Conservation (phyloP, 768 basidiomycete genomes). For the Naganishia onofrii region DNA sequence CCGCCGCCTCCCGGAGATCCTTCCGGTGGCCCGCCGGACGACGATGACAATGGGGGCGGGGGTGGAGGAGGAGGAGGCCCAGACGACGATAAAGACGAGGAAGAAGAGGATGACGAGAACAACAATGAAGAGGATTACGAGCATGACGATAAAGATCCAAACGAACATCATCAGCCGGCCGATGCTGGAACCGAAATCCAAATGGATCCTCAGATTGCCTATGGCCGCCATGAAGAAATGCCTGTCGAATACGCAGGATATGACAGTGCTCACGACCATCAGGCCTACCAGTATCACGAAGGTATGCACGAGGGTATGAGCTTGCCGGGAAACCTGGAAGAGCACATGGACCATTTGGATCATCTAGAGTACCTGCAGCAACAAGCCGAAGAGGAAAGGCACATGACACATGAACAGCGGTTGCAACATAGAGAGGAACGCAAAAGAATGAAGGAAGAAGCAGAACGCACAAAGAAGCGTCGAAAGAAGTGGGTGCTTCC, state of each 20-base stretch:
- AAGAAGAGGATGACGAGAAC: constrained; percentile 23
- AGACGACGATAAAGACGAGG: constrained; percentile 24
- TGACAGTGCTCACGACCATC: background rate
- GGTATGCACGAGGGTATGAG: constrained; percentile 9
- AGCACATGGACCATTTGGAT: constrained; percentile 17
- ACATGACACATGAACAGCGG: constrained; percentile 8
- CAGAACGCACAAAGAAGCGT: constrained; percentile 21
- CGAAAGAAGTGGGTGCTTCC: constrained; percentile 30
- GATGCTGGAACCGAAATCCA: background rate
- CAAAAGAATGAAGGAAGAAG: constrained; percentile 12
- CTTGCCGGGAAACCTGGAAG: constrained; percentile 1
- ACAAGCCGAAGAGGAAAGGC: constrained; percentile 9
- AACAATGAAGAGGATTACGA: constrained; percentile 19
- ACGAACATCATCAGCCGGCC: constrained; percentile 13
- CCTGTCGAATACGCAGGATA: constrained; percentile 15
- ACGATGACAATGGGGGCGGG: background rate
- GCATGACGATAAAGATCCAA: constrained; percentile 4
- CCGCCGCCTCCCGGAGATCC: background rate
- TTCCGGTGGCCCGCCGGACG: background rate
- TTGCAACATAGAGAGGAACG: constrained; percentile 15
- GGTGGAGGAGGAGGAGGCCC: background rate
- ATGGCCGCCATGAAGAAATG: constrained; percentile 5
- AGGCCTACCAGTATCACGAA: constrained; percentile 16
- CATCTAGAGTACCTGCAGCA: constrained; percentile 19
- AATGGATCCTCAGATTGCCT: constrained; percentile 11